Base-by-base conservation (phyloP, 2,329 filamentous ascomycete genomes). In the Colletotrichum musae region DNA sequence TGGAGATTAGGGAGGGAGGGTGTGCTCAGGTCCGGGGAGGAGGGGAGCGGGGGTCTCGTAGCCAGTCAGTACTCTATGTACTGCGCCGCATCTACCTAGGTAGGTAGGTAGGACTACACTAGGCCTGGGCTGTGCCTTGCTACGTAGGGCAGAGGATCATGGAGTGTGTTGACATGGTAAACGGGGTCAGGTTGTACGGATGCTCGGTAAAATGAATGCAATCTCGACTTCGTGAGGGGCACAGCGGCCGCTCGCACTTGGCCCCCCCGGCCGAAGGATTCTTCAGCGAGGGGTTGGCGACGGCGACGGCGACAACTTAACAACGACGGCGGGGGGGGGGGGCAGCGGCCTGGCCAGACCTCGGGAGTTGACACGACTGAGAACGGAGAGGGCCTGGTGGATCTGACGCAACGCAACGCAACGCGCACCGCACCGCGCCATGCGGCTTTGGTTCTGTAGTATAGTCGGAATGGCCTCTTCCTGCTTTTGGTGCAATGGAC, bases 391-490 rank as follows among this genome's bases (percentile, higher is more conserved):
- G 10, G 21, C 21, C 21, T 24, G 21, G 21, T 24, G 32, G 32
- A 9, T 36, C 32, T 36, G 32, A 36, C 10, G 32, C 32, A 36
- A 36, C 21, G 21, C 21, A 36, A 36, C 32, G 32, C 7, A 36
- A 12, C 26, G 13, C 15, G 21, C 21, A 24, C 21, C 26, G 51
- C 51, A 63, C 64, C 64, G 36, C 52, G 52, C 45, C 52, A 26
- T 58, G 65, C 64, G 65, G 41, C 60, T 68, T 41, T 15, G 53
- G 60, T 24, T 24, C 21, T 24, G 21, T 24, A 24, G 21, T 24
- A 24, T 48, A 24, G 39, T 64, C 28, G 53, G 60, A 59, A 58
- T 53, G 21, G 53, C 60, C 41, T 58, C 41, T 36, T 68, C 48
- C 65, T 36, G 61, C 47, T 28, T 58, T 39, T 52, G 32, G 41